A percentile compares a stretch with the other conserved stretches of the same genome.
phyloP scores from a whole-genome alignment of 176 grass and related monocot genomes.

The Raddia distichophylla region DNA sequence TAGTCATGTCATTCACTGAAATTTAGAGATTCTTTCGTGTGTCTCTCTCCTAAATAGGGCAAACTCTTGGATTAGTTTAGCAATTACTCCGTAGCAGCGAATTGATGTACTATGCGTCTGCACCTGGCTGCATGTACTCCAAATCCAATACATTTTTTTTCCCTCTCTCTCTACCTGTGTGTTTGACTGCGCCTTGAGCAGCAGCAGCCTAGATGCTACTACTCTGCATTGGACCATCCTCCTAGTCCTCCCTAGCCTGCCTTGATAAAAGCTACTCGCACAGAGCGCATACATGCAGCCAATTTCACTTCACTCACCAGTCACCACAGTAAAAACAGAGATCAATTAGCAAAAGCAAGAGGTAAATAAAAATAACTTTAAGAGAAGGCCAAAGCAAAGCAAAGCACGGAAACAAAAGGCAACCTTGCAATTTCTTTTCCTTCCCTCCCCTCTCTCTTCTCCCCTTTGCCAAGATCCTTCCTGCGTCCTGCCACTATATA shows the following conservation, averaged over 20 bases:
- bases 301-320: background rate
- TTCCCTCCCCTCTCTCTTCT: background rate
- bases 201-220: conserved; percentile 70
- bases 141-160: background rate
- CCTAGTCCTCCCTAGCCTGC: conserved; percentile 33
- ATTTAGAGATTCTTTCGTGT: no score
- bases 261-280: conserved; percentile 51
- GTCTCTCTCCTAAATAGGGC: no score
- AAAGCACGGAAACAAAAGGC: conserved; percentile 45
- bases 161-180: conserved; percentile 46
- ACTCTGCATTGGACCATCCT: conserved; percentile 46
- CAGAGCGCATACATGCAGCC: conserved; percentile 7
- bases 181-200: conserved; percentile 43
- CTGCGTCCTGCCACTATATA: conserved; percentile 64
- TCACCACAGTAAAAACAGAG: conserved; percentile 56
- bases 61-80: no score
- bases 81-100: no score
- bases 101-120: conserved; percentile 24
- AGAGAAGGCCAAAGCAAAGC: conserved; percentile 8
- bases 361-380: background rate
- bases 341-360: conserved; percentile 13
- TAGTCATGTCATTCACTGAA: no score
- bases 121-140: conserved; percentile 11
- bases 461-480: conserved; percentile 48
- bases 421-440: conserved; percentile 15